Percentiles rank a stretch among this genome's conserved stretches.
These are phyloP conservation scores for Candolleomyces efflorescens DNA, from an alignment of 768 basidiomycete species.

Conservation along the genomic window DNA sequence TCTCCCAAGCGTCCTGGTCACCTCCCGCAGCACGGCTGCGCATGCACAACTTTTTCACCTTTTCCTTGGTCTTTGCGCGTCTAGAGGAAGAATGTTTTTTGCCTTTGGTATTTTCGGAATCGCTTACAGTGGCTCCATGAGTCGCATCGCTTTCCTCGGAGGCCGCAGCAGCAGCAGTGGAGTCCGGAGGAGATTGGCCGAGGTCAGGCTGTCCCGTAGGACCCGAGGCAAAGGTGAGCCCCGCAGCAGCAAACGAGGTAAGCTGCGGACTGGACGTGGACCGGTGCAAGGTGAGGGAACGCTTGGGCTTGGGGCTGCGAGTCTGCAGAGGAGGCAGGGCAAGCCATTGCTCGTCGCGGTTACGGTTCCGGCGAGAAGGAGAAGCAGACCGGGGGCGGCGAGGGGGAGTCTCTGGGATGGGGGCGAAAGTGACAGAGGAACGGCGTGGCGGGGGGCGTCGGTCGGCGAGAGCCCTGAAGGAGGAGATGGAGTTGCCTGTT, in stretches of 20 bases:
- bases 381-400: no score
- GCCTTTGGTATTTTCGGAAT: no score
- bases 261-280: slow-evolving; percentile 3
- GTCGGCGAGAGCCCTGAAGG: background rate
- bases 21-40: no score
- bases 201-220: no score
- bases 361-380: background rate
- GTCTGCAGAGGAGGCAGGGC: background rate
- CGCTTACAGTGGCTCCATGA: no score
- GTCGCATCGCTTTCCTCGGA: no score
- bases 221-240: background rate
- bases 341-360: background rate
- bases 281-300: background rate
- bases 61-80: no score
- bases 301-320: background rate
- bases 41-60: no score
- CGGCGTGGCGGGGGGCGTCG: background rate
- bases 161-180: no score
- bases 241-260: background rate
- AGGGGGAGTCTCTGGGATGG: background rate
- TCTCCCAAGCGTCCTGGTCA: background rate
- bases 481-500: background rate
- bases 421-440: background rate
- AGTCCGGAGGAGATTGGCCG: no score
- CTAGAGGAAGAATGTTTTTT: no score